Evolutionary conservation across 1,284 basidiomycete species (phyloP).

Genomic region (Irpex sp.): DNA sequence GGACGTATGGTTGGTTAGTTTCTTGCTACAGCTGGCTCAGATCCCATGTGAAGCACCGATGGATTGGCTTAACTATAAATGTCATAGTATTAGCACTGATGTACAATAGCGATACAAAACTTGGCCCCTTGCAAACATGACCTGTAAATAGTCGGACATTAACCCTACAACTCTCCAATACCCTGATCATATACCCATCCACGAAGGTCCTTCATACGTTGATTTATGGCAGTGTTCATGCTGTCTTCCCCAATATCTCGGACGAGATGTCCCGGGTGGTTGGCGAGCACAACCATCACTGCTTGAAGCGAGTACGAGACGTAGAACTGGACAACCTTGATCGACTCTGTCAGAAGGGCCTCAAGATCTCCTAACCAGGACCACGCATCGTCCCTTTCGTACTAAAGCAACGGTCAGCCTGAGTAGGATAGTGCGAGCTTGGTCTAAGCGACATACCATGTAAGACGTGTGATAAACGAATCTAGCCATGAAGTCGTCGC

Average conservation of each 20-base stretch:
- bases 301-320: not conserved
- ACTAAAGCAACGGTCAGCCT: not conserved
- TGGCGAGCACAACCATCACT: not conserved
- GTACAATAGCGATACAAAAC: not conserved
- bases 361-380: not conserved
- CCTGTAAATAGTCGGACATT: not conserved
- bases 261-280: not conserved
- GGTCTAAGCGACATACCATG: not conserved
- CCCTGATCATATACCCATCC: not conserved
- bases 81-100: not conserved
- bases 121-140: not conserved
- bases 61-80: not conserved
- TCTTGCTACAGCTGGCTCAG: too few relatives aligned
- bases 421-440: not conserved
- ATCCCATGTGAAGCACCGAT: too few relatives aligned
- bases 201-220: not conserved
- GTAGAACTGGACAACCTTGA: not conserved
- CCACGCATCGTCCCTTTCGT: not conserved
- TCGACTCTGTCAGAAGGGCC: not conserved
- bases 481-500: not conserved
- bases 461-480: not conserved
- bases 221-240: not conserved
- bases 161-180: not conserved
- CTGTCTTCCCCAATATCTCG: not conserved
- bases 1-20: too few relatives aligned